Conservation (phyloP, 169 alveolate genomes). For the Plasmodium vinckei region DNA sequence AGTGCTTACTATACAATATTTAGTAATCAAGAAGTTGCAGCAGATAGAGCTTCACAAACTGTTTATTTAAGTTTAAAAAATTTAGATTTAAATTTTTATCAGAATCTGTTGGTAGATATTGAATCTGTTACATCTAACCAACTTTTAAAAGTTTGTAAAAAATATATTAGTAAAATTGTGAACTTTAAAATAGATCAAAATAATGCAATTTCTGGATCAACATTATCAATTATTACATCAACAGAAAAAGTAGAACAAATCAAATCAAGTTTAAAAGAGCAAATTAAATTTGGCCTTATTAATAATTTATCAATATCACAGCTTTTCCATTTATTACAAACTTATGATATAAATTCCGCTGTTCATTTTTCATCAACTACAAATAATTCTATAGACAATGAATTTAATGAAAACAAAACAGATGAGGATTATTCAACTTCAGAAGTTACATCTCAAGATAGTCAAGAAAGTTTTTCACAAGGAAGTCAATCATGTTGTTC, state of each 20-base stretch:
- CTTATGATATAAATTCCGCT: slow-evolving; percentile 10
- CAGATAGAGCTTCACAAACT: slow-evolving; percentile 80
- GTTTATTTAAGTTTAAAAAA: slow-evolving; percentile 77
- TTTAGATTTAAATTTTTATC: slow-evolving; percentile 55
- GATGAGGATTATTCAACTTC: too few species aligned
- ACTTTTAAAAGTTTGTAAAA: slow-evolving; percentile 13
- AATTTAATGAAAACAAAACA: too few species aligned
- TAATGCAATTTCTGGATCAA: slow-evolving; percentile 52
- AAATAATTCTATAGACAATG: too few species aligned
- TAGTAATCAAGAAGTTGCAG: slow-evolving; percentile 78
- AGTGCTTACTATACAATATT: slow-evolving; percentile 80
- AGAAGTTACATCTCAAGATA: too few species aligned
- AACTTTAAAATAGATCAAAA: slow-evolving; percentile 23
- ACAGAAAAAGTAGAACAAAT: slow-evolving; percentile 51
- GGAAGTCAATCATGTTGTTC: too few species aligned
- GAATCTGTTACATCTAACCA: slow-evolving; percentile 28
- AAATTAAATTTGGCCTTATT: slow-evolving; percentile 26
- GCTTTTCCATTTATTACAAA: slow-evolving; percentile 19
- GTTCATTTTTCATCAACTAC: too few species aligned
- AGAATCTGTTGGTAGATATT: slow-evolving; percentile 5
- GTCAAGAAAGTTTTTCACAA: too few species aligned
- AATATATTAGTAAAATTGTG: slow-evolving; percentile 30
- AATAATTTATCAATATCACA: slow-evolving; percentile 20
- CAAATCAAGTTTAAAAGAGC: background rate
- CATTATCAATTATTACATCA: slow-evolving; percentile 41